A percentile compares a stretch with the other conserved stretches of the same genome.
These are phyloP conservation scores for Globisporangium paroecandrum DNA, from an alignment of 352 stramenopile genomes.

Conservation along the genomic window DNA sequence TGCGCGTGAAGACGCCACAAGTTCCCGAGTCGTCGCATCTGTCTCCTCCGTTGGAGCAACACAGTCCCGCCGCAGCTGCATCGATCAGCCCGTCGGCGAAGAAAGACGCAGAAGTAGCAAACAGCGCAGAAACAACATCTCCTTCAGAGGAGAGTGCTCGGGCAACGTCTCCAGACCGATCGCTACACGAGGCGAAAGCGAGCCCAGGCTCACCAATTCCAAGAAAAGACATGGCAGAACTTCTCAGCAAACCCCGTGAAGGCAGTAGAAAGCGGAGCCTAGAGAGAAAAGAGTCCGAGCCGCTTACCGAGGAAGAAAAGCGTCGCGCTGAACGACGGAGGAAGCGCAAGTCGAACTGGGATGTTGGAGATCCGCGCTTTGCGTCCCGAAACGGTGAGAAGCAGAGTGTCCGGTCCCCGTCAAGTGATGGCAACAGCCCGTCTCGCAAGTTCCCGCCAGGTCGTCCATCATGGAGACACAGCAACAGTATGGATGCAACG, in stretches of 20 bases:
- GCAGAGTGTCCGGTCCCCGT: conserved; percentile 5
- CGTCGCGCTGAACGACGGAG: conserved; percentile 60
- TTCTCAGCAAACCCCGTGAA: conserved; percentile 15
- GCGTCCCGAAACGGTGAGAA: conserved; percentile 28
- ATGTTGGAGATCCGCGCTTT: conserved; percentile 70
- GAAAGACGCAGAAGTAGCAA: conserved; percentile 26
- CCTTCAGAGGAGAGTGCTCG: conserved; percentile 6
- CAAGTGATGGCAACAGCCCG: conserved; percentile 24
- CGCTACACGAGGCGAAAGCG: conserved; percentile 6
- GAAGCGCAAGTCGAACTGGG: conserved; percentile 78
- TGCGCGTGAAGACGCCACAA: conserved; percentile 47
- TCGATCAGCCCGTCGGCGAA: conserved; percentile 56
- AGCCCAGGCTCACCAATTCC: conserved; percentile 1
- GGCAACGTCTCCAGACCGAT: background rate
- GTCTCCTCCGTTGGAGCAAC: conserved; percentile 44
- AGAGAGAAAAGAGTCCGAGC: conserved; percentile 27
- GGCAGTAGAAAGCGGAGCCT: conserved; percentile 39
- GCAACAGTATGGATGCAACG: conserved; percentile 62
- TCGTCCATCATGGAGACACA: conserved; percentile 58
- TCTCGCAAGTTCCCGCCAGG: conserved; percentile 48
- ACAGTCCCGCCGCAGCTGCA: conserved; percentile 33
- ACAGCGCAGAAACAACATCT: conserved; percentile 5
- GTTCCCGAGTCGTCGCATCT: conserved; percentile 46
- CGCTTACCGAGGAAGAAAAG: conserved; percentile 52
- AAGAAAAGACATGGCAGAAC: conserved; percentile 9